These are phyloP conservation scores for Neonectria sp. DNA, from an alignment of 2,329 filamentous ascomycete genomes.

Conservation along the genomic window DNA sequence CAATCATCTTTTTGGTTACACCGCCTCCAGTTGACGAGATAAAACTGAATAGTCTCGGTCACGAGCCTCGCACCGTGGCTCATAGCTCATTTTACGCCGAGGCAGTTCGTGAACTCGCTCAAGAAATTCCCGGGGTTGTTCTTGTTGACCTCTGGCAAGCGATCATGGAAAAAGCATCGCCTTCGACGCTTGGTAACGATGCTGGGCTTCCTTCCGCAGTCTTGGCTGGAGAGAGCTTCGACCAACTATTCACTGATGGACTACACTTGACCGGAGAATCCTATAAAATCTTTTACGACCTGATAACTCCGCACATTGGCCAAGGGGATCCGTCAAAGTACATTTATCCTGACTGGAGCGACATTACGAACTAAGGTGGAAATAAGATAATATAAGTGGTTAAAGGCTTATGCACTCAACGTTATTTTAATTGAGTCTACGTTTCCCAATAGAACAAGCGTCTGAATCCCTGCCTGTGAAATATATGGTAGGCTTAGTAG, in stretches of 20 bases:
- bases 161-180: neutral
- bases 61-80: constrained; percentile 8
- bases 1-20: constrained; percentile 5
- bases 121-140: constrained; percentile 8
- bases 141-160: constrained; percentile 16
- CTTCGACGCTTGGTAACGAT: too few relatives aligned
- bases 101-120: constrained; percentile 9
- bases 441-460: too few relatives aligned
- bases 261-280: neutral
- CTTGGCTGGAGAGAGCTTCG: neutral
- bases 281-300: constrained; percentile 1
- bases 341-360: constrained; percentile 5
- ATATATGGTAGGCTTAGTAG: too few relatives aligned
- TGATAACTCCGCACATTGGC: constrained; percentile 2
- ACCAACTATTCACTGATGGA: neutral
- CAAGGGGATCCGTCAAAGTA: constrained; percentile 4
- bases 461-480: too few relatives aligned
- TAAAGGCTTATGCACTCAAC: too few relatives aligned
- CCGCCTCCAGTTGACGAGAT: constrained; percentile 8
- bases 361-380: too few relatives aligned
- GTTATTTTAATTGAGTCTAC: too few relatives aligned
- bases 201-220: too few relatives aligned
- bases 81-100: constrained; percentile 10
- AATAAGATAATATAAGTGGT: too few relatives aligned
- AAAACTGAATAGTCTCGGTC: constrained; percentile 8